Conservation (phyloP, 768 basidiomycete species). For the Sutorius australiensis region DNA sequence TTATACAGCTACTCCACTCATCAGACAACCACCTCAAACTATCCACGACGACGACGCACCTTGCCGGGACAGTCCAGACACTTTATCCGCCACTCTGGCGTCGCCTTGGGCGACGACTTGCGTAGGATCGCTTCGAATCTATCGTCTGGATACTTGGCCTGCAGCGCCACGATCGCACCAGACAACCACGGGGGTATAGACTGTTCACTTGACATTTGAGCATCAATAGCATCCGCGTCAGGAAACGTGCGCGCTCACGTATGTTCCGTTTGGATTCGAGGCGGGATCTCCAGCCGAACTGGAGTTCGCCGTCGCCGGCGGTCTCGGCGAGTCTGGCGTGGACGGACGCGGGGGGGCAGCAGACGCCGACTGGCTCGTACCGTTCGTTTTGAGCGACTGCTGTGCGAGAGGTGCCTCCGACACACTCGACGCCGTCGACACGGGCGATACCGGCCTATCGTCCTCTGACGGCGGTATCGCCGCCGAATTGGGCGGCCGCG, state of each 20-base stretch:
- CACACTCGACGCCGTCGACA: constrained; percentile 68
- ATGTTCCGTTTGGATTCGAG: constrained; percentile 16
- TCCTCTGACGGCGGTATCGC: constrained; percentile 34
- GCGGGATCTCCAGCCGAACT: constrained; percentile 15
- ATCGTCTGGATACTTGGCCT: constrained; percentile 74
- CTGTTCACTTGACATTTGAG: constrained; percentile 33
- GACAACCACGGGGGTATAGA: constrained; percentile 67
- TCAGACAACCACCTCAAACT: not conserved
- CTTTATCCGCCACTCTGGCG: constrained; percentile 86
- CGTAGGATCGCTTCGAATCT: constrained; percentile 73
- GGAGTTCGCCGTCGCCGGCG: constrained; percentile 3
- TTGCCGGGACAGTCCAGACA: constrained; percentile 93
- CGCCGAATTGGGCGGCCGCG: constrained; percentile 31
- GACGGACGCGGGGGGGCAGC: constrained; percentile 20
- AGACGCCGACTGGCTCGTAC: constrained; percentile 29
- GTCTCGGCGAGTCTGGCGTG: constrained; percentile 26
- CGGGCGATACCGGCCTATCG: constrained; percentile 65
- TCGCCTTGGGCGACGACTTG: constrained; percentile 49
- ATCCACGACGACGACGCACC: constrained; percentile 37
- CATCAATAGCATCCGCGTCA: constrained; percentile 30
- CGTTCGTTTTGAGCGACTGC: constrained; percentile 54
- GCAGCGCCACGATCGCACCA: constrained; percentile 63
- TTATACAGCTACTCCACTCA: constrained; percentile 65
- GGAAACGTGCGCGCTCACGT: constrained; percentile 23
- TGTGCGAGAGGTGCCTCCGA: constrained; percentile 75